A percentile compares a stretch with the other conserved stretches of the same genome.
Evolutionary conservation across 2,329 filamentous ascomycete genomes (phyloP).

Genomic region (Cryphonectria radicalis): DNA sequence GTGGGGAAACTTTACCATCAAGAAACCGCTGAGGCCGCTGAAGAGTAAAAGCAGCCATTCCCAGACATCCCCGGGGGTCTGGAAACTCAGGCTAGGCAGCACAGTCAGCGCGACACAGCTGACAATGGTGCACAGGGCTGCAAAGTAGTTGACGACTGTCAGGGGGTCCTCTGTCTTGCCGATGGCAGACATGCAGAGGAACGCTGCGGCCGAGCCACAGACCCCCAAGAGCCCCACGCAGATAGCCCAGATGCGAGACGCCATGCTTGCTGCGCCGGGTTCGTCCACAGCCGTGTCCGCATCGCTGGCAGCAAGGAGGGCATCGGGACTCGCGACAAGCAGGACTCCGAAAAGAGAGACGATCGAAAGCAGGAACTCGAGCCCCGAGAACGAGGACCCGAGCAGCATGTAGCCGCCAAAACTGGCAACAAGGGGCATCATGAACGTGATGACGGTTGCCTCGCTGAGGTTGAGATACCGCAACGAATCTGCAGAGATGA

Average conservation of each 20-base stretch:
- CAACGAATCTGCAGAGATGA: constrained; percentile 8
- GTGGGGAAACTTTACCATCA: constrained; percentile 9
- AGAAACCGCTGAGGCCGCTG: constrained; percentile 19
- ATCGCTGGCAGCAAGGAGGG: not conserved
- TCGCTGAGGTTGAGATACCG: constrained; percentile 17
- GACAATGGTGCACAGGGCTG: constrained; percentile 15
- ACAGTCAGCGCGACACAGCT: constrained; percentile 10
- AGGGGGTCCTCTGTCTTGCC: constrained; percentile 15
- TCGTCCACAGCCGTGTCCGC: not conserved
- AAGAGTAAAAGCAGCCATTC: constrained; percentile 18
- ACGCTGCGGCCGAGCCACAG: constrained; percentile 21
- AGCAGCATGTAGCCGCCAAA: constrained; percentile 16
- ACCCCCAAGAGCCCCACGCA: constrained; percentile 10
- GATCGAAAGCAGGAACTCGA: constrained; percentile 12
- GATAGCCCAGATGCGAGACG: constrained; percentile 14
- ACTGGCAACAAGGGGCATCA: constrained; percentile 16
- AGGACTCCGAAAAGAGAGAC: constrained; percentile 16
- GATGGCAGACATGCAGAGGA: constrained; percentile 17
- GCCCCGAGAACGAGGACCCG: constrained; percentile 1
- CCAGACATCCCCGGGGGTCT: constrained; percentile 6
- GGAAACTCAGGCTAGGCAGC: constrained; percentile 11
- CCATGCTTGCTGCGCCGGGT: not conserved
- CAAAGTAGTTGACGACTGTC: constrained; percentile 21
- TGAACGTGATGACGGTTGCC: constrained; percentile 21
- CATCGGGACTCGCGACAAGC: constrained; percentile 14